These are phyloP conservation scores for Elongisporangium undulatum DNA, from an alignment of 352 stramenopile species.

Conservation along the genomic window DNA sequence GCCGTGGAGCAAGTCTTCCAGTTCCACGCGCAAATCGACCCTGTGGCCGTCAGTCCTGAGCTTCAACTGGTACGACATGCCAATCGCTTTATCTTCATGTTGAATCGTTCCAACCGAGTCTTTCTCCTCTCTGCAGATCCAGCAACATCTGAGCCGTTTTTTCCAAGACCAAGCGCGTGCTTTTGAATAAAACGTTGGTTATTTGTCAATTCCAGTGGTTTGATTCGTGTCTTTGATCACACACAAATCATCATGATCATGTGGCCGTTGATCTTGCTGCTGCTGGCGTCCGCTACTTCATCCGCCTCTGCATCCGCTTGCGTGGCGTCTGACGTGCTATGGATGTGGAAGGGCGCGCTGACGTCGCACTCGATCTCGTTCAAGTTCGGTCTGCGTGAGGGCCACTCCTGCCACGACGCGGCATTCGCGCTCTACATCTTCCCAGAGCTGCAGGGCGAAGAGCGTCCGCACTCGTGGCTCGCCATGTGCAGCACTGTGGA, in stretches of 20 bases:
- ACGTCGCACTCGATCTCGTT: slow-evolving; percentile 64
- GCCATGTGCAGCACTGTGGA: slow-evolving; percentile 25
- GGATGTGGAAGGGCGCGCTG: slow-evolving; percentile 71
- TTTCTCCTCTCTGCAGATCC: slow-evolving; percentile 6
- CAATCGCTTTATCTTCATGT: background rate
- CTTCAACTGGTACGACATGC: slow-evolving; percentile 19
- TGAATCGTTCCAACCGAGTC: background rate
- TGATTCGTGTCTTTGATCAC: background rate
- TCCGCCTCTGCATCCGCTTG: slow-evolving; percentile 14
- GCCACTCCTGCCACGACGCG: slow-evolving; percentile 36
- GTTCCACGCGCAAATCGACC: slow-evolving; percentile 38
- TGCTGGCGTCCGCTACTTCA: slow-evolving; percentile 6
- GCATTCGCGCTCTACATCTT: slow-evolving; percentile 60
- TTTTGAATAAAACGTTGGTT: slow-evolving; percentile 19
- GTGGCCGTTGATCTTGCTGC: slow-evolving; percentile 5
- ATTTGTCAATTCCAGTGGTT: slow-evolving; percentile 1
- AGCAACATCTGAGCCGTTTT: slow-evolving; percentile 17
- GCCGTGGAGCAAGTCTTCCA: slow-evolving; percentile 46
- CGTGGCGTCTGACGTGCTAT: slow-evolving; percentile 42
- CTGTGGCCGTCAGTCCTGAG: slow-evolving; percentile 35
- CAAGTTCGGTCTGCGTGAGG: slow-evolving; percentile 58
- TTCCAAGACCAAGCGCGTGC: slow-evolving; percentile 21
- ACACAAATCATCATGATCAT: background rate
- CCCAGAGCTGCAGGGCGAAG: slow-evolving; percentile 27
- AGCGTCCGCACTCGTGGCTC: slow-evolving; percentile 49